Percentiles rank a stretch among this genome's conserved stretches.
Evolutionary conservation across 169 alveolate genomes (phyloP).

Genomic region (Blepharisma undulans): DNA sequence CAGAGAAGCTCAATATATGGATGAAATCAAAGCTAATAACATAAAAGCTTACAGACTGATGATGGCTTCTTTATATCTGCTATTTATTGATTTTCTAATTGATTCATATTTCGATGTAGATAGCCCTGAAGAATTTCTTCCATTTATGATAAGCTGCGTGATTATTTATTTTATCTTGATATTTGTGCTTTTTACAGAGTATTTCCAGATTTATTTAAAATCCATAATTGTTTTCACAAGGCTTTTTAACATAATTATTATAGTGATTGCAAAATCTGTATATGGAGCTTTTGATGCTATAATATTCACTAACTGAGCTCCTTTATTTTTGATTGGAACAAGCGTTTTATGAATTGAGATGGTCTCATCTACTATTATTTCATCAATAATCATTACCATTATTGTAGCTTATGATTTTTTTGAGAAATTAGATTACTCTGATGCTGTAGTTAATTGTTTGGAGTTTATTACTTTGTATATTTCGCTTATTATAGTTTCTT

Average conservation of each 20-base stretch:
- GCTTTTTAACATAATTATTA: background rate
- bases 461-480: background rate
- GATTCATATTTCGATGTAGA: background rate
- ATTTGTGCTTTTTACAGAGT: background rate
- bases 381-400: background rate
- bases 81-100: background rate
- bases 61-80: background rate
- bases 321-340: background rate
- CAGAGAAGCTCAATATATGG: background rate
- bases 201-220: background rate
- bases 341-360: background rate
- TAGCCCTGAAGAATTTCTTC: background rate
- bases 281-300: background rate
- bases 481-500: background rate
- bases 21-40: background rate
- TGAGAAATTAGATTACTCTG: background rate
- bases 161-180: background rate
- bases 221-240: background rate
- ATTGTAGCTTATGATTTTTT: background rate
- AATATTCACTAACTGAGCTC: background rate
- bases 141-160: background rate
- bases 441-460: background rate
- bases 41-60: background rate
- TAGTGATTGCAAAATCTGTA: background rate
- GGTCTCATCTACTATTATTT: background rate